Evolutionary conservation across 805 yeast species (phyloP), one percentile per base, ranked within the genome.

Genomic region (Starmera caribaea): DNA sequence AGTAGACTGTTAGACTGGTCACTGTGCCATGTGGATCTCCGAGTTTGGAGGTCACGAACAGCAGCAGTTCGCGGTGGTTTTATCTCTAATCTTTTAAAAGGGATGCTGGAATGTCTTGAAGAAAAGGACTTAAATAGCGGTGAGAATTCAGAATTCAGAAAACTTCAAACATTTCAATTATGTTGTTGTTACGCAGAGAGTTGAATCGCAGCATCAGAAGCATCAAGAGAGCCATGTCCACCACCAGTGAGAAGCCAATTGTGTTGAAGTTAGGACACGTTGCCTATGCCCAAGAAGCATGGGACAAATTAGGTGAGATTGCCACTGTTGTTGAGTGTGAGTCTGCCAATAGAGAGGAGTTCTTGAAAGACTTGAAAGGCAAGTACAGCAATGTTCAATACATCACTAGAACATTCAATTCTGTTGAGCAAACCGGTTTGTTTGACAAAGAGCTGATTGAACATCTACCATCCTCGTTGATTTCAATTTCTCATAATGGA

Each of bases 221-320:
- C 38, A 29, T 34, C 38, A 28, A 15, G 32, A 26, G 28, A 24
- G 26, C 12, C 4, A 8, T 26, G 30, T 12, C 14, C 27, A 33
- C 34, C 38, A 35, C 39, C 36, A 41, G 34, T 45, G 8, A n/a
- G 33, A 71, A 70, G 50, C 79, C 84, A 37, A 73, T 74, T 45
- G 76, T 86, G 10, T 66, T 87, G 21, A 68, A 85, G 58, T 57
- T 87, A 30, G 90, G 88, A 7, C 66, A 70, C 12, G 67, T 77
- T 35, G 56, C 60, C 38, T 79, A 65, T 53, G 89, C 87, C 34
- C 73, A 71, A 31, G 63, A 71, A 28, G 82, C 79, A 34, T 85
- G 92, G 90, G 62, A 65, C n/a, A 63, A 69, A 21, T 59, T 84
- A 15, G 49, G 55, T 10, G 51, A 69, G 34, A 51, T 69, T 6